These are phyloP conservation scores for Fusarium succisae DNA, from an alignment of 2,329 filamentous ascomycete genomes.

Conservation along the genomic window DNA sequence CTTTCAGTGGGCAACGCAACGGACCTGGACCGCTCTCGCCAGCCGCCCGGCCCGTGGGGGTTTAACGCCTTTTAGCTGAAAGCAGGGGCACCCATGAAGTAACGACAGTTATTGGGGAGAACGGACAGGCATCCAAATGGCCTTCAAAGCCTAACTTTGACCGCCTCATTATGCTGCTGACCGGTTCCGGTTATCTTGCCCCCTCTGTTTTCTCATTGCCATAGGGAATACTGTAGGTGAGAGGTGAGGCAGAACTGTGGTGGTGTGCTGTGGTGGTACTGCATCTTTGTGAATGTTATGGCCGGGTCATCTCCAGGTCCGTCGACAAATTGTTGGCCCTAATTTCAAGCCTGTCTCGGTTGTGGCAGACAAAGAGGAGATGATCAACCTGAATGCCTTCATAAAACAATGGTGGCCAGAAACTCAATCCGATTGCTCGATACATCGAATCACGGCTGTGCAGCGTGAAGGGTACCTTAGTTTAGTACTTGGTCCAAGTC, in stretches of 20 bases:
- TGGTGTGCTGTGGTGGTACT: background rate
- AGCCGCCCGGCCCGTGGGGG: background rate
- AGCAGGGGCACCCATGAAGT: conserved; percentile 26
- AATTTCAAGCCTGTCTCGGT: background rate
- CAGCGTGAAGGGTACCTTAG: background rate
- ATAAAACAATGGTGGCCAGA: background rate
- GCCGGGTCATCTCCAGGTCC: conserved; percentile 14
- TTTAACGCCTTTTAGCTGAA: conserved; percentile 3
- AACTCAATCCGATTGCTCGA: background rate
- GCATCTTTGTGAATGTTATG: background rate
- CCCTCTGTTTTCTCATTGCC: conserved; percentile 16
- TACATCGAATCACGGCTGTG: background rate
- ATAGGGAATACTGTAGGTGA: background rate
- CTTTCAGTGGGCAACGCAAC: conserved; percentile 20
- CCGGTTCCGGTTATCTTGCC: conserved; percentile 20
- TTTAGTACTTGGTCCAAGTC: background rate
- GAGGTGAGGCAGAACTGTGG: background rate
- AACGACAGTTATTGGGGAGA: background rate
- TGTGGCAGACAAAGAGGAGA: background rate
- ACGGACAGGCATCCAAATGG: conserved; percentile 6
- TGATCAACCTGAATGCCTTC: background rate
- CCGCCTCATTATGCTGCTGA: conserved; percentile 23
- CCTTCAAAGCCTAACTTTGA: conserved; percentile 7
- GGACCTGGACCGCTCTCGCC: background rate
- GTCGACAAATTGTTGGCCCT: background rate